These are phyloP conservation scores for Cercospora canescens DNA, from an alignment of 2,329 filamentous ascomycete species.

Conservation along the genomic window DNA sequence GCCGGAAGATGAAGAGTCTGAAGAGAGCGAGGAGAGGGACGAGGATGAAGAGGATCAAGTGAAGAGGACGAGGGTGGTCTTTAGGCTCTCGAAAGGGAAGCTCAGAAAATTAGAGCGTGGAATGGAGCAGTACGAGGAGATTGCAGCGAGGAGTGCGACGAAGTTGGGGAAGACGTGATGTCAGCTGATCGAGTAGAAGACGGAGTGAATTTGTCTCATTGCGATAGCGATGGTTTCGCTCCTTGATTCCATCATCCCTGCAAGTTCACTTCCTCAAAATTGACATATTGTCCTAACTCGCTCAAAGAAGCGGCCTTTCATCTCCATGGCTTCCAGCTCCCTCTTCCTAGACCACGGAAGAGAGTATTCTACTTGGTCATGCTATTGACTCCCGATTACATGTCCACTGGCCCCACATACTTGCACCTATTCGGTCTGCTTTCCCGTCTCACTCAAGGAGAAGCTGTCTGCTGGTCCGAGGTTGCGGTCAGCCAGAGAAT, in stretches of 20 bases:
- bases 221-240: no score
- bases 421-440: no score
- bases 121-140: constrained; percentile 26
- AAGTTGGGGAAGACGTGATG: constrained; percentile 20
- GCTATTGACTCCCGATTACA: neutral
- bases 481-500: neutral
- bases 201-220: neutral
- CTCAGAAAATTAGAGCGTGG: constrained; percentile 18
- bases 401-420: no score
- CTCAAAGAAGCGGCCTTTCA: no score
- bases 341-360: neutral
- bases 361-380: neutral
- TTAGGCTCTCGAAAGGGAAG: constrained; percentile 21
- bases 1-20: constrained; percentile 27
- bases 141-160: constrained; percentile 20
- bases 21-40: constrained; percentile 18
- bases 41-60: constrained; percentile 17
- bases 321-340: neutral
- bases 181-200: neutral
- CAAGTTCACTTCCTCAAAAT: no score
- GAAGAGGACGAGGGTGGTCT: constrained; percentile 17
- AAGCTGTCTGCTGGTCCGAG: neutral
- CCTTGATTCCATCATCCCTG: no score
- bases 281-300: no score
- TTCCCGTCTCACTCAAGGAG: no score